These are phyloP conservation scores for Trichoderma afroharzianum DNA, from an alignment of 2,329 filamentous ascomycete species.

Conservation along the genomic window DNA sequence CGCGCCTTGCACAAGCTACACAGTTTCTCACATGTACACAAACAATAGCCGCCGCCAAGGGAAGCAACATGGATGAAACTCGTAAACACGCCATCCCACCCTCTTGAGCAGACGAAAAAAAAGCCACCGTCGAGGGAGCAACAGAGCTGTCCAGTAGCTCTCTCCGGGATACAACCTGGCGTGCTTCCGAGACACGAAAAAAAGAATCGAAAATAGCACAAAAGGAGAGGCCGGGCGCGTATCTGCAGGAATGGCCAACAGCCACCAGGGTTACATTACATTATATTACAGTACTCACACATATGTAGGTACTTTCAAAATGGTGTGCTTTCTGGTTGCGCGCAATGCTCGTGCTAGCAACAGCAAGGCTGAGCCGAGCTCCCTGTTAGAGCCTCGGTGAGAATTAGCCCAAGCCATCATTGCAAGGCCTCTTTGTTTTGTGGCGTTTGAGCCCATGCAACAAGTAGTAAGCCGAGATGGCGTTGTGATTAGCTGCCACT, in stretches of 20 bases:
- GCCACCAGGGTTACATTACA: background rate
- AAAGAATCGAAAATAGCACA: background rate
- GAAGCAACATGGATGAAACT: background rate
- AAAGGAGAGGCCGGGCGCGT: background rate
- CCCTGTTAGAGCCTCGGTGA: background rate
- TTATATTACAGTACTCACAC: background rate
- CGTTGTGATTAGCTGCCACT: background rate
- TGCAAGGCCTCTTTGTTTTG: background rate
- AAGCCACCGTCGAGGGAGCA: background rate
- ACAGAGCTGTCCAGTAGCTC: background rate
- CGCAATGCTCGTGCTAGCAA: background rate
- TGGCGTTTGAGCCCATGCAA: conserved; percentile 10
- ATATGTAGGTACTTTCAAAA: background rate
- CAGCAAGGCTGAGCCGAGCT: conserved; percentile 10
- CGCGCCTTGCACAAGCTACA: background rate
- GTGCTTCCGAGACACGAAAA: conserved; percentile 4
- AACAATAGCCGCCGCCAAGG: background rate
- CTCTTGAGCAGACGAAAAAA: background rate
- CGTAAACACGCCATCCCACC: background rate
- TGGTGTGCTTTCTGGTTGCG: background rate
- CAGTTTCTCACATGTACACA: background rate
- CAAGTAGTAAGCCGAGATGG: background rate
- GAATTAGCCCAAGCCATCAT: background rate
- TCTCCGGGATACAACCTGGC: background rate
- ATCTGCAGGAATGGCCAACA: background rate